These are phyloP conservation scores for Vaccinium darrowii DNA, from an alignment of 148 eudicot genomes.

Conservation along the genomic window DNA sequence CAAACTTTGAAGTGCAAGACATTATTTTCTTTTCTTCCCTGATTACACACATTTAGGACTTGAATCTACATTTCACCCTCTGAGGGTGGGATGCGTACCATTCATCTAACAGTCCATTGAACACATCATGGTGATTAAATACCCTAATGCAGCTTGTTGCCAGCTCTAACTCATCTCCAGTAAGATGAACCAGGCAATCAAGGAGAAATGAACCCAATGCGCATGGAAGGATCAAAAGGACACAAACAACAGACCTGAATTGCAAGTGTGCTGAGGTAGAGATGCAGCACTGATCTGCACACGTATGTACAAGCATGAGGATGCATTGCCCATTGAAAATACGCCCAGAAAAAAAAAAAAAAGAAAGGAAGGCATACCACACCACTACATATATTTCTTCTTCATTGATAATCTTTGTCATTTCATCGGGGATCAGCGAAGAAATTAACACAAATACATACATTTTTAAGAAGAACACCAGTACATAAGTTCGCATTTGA, in stretches of 20 bases:
- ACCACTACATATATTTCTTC: background rate
- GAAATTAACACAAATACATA: background rate
- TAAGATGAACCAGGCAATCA: background rate
- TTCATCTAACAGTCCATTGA: background rate
- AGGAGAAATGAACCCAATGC: background rate
- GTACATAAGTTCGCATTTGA: background rate
- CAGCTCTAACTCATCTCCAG: background rate
- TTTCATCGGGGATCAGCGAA: background rate
- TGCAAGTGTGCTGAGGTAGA: slow-evolving; percentile 32
- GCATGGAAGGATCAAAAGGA: background rate
- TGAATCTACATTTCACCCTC: background rate
- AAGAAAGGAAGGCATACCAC: too few species aligned
- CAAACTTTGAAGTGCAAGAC: background rate
- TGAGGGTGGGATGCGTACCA: background rate
- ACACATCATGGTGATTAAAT: background rate
- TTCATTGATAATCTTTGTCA: background rate
- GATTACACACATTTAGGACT: background rate
- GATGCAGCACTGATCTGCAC: slow-evolving; percentile 42
- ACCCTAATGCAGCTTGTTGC: background rate
- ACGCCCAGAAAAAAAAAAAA: background rate
- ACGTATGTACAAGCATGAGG: slow-evolving; percentile 18
- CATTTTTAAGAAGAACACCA: background rate
- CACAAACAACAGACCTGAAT: slow-evolving; percentile 33
- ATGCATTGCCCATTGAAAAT: background rate
- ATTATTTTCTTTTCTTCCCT: background rate